Base-by-base conservation (phyloP, 2,329 filamentous ascomycete genomes). In the Sporothrix globosa region DNA sequence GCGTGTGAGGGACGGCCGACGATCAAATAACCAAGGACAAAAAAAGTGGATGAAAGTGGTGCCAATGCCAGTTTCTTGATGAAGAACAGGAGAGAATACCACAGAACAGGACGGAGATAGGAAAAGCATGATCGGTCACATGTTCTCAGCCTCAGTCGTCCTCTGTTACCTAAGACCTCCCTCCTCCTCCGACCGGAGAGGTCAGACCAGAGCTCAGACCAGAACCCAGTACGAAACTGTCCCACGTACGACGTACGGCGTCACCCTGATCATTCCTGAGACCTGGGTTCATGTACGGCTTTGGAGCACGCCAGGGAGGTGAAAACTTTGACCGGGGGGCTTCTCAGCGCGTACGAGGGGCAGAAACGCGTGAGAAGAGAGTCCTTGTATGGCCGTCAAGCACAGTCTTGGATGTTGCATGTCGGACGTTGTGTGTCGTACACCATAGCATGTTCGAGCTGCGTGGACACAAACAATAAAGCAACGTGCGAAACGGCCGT, bases 51-150 rank as follows among this genome's bases (percentile, higher is more conserved):
- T n/a, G 61, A 34, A 65, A 39, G 46, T 53, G 46, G 63, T 48
- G 27, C 44, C 24, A 44, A 52, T 66, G 61, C 27, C 61, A 50
- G 44, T 50, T 30, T 30, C 46, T 50, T 50, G 24, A 50, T 65
- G 61, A 66, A 66, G 61, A 66, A 66, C 58, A 27, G 39, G 58
- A 63, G 58, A 63, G 58, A 63, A 63, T 10, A 27, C n/a, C 39
- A 27, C 9, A 61, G 58, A 61, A 61, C 21, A n/a, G 30, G 9
- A 39, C 17, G 17, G 21, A 14, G 11, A 11, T n/a, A 19, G 14
- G 24, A 11, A 27, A 46, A 46, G 27, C 39, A 46, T 61, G 58
- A 44, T 27, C 39, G 39, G 58, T 63, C 58, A 63, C 58, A 63
- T 63, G 56, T 61, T 61, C n/a, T 44, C n/a, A 46, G 58, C 58